These are phyloP conservation scores for Xylariomycetidae sp. DNA, from an alignment of 2,329 filamentous ascomycete species.

Conservation along the genomic window DNA sequence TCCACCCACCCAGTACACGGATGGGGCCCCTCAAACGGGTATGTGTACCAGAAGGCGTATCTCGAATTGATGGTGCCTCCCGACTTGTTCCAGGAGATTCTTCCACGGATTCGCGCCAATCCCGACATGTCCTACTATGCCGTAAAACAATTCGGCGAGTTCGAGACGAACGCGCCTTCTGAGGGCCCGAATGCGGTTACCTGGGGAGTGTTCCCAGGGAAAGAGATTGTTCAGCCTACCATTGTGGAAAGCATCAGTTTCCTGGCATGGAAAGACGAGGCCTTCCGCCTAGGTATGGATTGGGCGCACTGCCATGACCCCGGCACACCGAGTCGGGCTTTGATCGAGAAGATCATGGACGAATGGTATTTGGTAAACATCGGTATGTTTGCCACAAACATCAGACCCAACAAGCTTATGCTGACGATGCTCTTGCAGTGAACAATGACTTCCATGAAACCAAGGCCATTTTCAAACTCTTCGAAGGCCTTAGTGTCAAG, in stretches of 20 bases:
- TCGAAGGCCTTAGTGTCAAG: constrained; percentile 68
- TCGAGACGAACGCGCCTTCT: constrained; percentile 77
- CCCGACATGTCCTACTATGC: constrained; percentile 90
- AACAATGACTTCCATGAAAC: constrained; percentile 95
- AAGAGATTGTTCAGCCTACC: constrained; percentile 99
- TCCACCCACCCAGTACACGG: constrained; percentile 83
- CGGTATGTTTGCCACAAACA: constrained; percentile 47
- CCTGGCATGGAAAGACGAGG: constrained; percentile 97
- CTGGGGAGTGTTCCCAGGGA: constrained; percentile 97
- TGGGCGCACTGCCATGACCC: constrained; percentile 89
- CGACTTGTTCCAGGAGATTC: constrained; percentile 68
- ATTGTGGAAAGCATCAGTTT: constrained; percentile 98
- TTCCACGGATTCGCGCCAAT: constrained; percentile 69
- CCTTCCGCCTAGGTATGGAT: constrained; percentile 84
- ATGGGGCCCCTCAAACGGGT: constrained; percentile 92
- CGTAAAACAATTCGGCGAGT: constrained; percentile 73
- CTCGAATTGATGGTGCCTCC: constrained; percentile 85
- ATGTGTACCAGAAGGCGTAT: constrained; percentile 98
- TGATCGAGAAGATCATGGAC: constrained; percentile 80
- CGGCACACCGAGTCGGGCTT: constrained; percentile 65
- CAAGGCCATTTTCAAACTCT: constrained; percentile 76
- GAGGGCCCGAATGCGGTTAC: constrained; percentile 97
- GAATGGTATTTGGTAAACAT: constrained; percentile 95
- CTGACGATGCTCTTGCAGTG: constrained; percentile 49
- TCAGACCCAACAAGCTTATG: no score